phyloP scores from a whole-genome alignment of 768 basidiomycete species.

The Cystobasidium tubakii region DNA sequence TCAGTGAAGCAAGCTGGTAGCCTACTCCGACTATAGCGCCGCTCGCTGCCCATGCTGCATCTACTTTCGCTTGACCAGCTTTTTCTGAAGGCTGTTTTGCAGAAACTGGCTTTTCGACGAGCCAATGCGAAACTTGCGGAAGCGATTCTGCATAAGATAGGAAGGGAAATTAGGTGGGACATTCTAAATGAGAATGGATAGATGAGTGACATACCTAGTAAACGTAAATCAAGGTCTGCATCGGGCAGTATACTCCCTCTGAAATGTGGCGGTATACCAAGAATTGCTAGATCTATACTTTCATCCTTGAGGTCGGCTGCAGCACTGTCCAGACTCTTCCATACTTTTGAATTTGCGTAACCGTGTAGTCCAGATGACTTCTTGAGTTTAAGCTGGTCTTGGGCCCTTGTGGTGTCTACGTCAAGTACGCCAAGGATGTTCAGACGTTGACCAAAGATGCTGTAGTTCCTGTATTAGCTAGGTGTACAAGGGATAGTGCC shows the following conservation, averaged over 20 bases:
- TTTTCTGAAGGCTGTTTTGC: conserved; percentile 57
- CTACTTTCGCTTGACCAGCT: conserved; percentile 10
- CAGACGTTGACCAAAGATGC: neutral
- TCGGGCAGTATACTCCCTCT: conserved; percentile 27
- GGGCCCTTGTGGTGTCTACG: neutral
- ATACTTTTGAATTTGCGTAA: conserved; percentile 46
- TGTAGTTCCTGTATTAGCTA: neutral
- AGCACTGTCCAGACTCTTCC: conserved; percentile 5
- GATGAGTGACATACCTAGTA: conserved; percentile 54
- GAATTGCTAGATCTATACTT: conserved; percentile 33
- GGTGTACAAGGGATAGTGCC: neutral
- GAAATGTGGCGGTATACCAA: conserved; percentile 40
- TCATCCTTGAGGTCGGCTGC: neutral
- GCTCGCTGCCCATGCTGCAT: neutral
- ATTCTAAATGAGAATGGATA: neutral
- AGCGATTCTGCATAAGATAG: conserved; percentile 4
- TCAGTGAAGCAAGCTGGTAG: conserved; percentile 89
- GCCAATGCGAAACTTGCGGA: conserved; percentile 53
- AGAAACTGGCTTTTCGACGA: conserved; percentile 87
- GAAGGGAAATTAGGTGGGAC: neutral
- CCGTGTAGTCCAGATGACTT: neutral
- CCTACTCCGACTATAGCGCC: conserved; percentile 29
- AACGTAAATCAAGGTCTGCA: conserved; percentile 48
- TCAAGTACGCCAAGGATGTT: conserved; percentile 15
- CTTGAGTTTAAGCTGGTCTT: neutral